These are phyloP conservation scores for Botrytis deweyae DNA, from an alignment of 2,329 filamentous ascomycete genomes.

Conservation along the genomic window DNA sequence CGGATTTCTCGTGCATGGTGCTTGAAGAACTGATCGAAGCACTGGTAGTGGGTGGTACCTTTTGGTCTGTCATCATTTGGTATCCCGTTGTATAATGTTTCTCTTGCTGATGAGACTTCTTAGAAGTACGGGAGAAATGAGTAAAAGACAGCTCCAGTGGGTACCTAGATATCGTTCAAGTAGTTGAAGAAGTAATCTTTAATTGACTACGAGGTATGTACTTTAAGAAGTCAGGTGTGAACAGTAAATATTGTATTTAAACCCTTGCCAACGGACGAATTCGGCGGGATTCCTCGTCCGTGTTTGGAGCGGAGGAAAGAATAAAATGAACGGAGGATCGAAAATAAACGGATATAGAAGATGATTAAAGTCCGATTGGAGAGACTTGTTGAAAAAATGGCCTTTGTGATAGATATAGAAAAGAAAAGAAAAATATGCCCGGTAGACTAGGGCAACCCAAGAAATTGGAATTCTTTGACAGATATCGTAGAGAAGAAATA, in stretches of 20 bases:
- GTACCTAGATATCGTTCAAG: not conserved
- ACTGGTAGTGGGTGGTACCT: conserved; percentile 1
- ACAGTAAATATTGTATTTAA: not conserved
- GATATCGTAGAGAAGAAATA: too few species aligned
- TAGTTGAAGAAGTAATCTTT: not conserved
- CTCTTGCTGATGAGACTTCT: not conserved
- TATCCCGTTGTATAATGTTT: not conserved
- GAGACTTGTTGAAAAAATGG: not conserved
- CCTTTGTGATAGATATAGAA: not conserved
- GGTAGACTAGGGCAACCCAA: conserved; percentile 3
- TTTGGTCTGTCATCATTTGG: conserved; percentile 9
- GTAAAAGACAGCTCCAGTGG: not conserved
- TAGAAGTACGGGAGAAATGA: not conserved
- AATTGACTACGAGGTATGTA: not conserved
- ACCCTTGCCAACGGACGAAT: not conserved
- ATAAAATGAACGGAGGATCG: not conserved
- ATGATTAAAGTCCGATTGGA: not conserved
- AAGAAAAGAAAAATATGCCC: not conserved
- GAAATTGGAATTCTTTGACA: not conserved
- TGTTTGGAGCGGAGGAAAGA: not conserved
- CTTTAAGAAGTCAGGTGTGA: not conserved
- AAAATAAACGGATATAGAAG: not conserved
- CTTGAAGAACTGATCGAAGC: conserved; percentile 12
- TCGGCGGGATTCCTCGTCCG: not conserved
- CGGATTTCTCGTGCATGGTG: not conserved